Evolutionary conservation across 768 basidiomycete species (phyloP), one percentile per base, ranked within the genome.

Genomic region (Leccinum subtestaceum): DNA sequence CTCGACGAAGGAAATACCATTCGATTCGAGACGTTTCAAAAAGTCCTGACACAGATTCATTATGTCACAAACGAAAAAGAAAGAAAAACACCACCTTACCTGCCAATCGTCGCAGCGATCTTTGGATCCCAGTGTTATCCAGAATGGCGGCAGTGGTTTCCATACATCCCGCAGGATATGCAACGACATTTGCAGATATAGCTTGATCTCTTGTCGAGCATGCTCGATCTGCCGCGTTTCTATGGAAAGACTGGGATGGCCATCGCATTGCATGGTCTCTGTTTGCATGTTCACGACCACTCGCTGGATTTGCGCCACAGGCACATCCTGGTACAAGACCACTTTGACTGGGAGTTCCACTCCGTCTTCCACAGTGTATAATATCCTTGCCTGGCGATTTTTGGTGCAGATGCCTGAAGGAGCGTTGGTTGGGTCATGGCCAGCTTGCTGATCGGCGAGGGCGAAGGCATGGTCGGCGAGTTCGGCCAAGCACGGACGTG

Each of bases 211-310:
- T 7, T 7, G 0, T 17, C 5, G 15, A 17, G 36, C 15, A 38
- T 6, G 12, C 21, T 67, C 63, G 52, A 70, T 64, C 46, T 58
- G 52, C 60, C 60, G 56, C 11, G 61, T 58, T 17, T 58, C 60
- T 27, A 70, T 62, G 47, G 52, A 15, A 9, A 67, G 68, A 51
- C 50, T 53, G 27, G 60, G 53, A 2, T 56, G 60, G 2, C 57
- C 63, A n/a, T 67, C 57, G 23, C 59, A 60, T 48, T 60, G 52
- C 0, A 38, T 61, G 0, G 61, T 70, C 52, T 56, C 64, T 19
- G 60, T 52, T 13, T 58, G 48, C 50, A 64, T 64, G 52, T 69
- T 55, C 53, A 68, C 48, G 27, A 60, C 31, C 5, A 67, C 59
- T 21, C 59, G 57, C 29, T 55, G 55, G 19, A 57, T 43, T 5